Conservation (phyloP, 2,329 filamentous ascomycete genomes). For the Ascochyta koolunga region DNA sequence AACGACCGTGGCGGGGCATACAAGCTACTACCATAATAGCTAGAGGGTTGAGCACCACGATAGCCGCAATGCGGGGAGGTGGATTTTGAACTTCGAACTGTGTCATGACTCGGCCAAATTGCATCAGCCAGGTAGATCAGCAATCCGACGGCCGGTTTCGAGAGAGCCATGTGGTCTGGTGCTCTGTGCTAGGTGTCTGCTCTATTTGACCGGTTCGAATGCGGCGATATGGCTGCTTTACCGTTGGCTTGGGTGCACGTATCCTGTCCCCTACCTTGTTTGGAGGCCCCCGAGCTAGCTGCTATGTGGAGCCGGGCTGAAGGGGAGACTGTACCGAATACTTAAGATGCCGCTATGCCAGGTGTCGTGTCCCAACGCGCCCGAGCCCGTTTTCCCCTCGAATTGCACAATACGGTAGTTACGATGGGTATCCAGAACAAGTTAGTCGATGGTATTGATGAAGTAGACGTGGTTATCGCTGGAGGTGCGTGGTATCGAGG, state of each 20-base stretch:
- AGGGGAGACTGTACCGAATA: not conserved
- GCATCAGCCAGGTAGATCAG: not conserved
- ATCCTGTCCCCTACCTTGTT: slow-evolving; percentile 7
- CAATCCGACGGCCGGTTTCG: not conserved
- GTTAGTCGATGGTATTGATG: slow-evolving; percentile 47
- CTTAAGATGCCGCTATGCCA: slow-evolving; percentile 2
- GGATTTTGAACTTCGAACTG: not conserved
- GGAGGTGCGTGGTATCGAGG: slow-evolving; percentile 48
- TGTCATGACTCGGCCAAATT: not conserved
- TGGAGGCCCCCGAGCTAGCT: slow-evolving; percentile 14
- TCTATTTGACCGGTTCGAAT: slow-evolving; percentile 9
- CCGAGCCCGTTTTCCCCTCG: not conserved
- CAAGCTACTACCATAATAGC: too few species aligned
- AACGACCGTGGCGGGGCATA: slow-evolving; percentile 14
- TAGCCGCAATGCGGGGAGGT: slow-evolving; percentile 16
- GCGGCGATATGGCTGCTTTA: not conserved
- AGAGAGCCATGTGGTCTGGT: not conserved
- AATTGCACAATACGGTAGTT: not conserved
- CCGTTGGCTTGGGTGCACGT: slow-evolving; percentile 12
- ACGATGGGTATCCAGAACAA: slow-evolving; percentile 42
- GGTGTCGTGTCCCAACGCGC: not conserved
- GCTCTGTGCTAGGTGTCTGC: not conserved
- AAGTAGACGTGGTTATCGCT: slow-evolving; percentile 60
- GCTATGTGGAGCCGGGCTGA: slow-evolving; percentile 6
- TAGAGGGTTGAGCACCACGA: slow-evolving; percentile 5